A percentile compares a stretch with the other conserved stretches of the same genome.
Conservation (phyloP, 139 green algal genomes). For the Choricystis sp. region DNA sequence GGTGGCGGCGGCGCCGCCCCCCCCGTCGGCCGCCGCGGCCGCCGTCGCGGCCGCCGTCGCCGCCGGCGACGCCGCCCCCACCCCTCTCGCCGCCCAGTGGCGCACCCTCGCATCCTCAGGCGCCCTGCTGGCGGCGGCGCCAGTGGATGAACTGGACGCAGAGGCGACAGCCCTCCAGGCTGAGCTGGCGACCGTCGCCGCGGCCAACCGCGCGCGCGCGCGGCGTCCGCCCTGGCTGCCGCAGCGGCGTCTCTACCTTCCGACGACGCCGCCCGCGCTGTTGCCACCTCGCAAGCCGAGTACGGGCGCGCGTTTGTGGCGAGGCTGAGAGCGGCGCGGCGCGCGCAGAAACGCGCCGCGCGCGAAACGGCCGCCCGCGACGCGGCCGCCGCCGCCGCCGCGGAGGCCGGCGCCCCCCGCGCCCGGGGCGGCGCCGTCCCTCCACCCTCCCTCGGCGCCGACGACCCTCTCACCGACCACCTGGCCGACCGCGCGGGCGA, state of each 20-base stretch:
- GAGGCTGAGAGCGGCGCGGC: conserved; percentile 1
- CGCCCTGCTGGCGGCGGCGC: conserved; percentile 35
- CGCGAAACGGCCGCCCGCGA: conserved; percentile 39
- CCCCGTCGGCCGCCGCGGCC: too few relatives aligned
- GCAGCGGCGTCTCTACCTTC: background rate
- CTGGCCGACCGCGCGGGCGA: conserved; percentile 26
- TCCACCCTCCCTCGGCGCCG: background rate
- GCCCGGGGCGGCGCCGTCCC: too few relatives aligned
- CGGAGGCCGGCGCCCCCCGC: background rate
- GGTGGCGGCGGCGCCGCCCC: background rate
- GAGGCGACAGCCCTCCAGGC: conserved; percentile 60
- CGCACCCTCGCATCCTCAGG: background rate
- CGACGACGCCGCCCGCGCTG: background rate
- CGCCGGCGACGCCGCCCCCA: too few relatives aligned
- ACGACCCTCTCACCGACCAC: conserved; percentile 9
- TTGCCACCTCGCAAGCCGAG: background rate
- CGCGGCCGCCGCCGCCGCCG: conserved; percentile 6
- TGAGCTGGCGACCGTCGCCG: background rate
- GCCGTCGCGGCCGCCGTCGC: too few relatives aligned
- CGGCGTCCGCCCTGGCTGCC: conserved; percentile 18
- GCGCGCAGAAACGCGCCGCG: conserved; percentile 40
- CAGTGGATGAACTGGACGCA: conserved; percentile 63
- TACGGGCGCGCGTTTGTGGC: background rate
- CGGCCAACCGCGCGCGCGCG: conserved; percentile 31
- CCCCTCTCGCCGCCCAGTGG: background rate